Percentiles rank a stretch among this genome's conserved stretches.
Evolutionary conservation across 495 filamentous ascomycete species (phyloP).

Genomic region (Tuber brumale): DNA sequence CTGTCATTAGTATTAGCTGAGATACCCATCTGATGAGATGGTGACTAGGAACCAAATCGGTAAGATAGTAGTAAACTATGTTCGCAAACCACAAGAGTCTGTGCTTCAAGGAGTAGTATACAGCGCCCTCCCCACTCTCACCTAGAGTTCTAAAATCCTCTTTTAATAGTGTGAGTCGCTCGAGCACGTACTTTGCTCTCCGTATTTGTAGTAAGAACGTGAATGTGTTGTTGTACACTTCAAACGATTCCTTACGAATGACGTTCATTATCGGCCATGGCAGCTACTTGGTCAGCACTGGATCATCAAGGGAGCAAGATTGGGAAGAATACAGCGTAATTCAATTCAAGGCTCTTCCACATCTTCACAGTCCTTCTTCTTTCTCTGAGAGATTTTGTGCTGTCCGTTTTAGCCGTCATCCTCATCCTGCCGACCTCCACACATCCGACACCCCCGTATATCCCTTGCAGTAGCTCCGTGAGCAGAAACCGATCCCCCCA

Average conservation of each 20-base stretch:
- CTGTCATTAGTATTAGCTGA: slow-evolving; percentile 6
- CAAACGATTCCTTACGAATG: slow-evolving; percentile 56
- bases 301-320: slow-evolving; percentile 46
- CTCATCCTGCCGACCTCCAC: slow-evolving; percentile 57
- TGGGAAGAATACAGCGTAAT: slow-evolving; percentile 23
- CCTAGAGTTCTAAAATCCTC: slow-evolving; percentile 21
- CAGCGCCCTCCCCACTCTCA: slow-evolving; percentile 22
- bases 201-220: slow-evolving; percentile 71
- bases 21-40: background rate
- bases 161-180: slow-evolving; percentile 50
- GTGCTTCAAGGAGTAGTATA: slow-evolving; percentile 61
- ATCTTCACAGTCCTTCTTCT: slow-evolving; percentile 44
- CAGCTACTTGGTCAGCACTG: slow-evolving; percentile 58
- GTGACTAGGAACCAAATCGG: slow-evolving; percentile 48
- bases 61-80: slow-evolving; percentile 66
- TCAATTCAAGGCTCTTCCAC: slow-evolving; percentile 37
- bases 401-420: slow-evolving; percentile 36
- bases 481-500: slow-evolving; percentile 82
- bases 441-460: slow-evolving; percentile 51
- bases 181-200: slow-evolving; percentile 62
- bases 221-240: slow-evolving; percentile 62
- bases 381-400: slow-evolving; percentile 11
- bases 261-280: slow-evolving; percentile 86
- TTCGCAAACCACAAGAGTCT: slow-evolving; percentile 74
- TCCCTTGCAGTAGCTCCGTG: slow-evolving; percentile 67